A percentile compares a stretch with the other conserved stretches of the same genome.
These are phyloP conservation scores for Fennellomyces sp. DNA, from an alignment of 371 early-diverging fungal species.

Conservation along the genomic window DNA sequence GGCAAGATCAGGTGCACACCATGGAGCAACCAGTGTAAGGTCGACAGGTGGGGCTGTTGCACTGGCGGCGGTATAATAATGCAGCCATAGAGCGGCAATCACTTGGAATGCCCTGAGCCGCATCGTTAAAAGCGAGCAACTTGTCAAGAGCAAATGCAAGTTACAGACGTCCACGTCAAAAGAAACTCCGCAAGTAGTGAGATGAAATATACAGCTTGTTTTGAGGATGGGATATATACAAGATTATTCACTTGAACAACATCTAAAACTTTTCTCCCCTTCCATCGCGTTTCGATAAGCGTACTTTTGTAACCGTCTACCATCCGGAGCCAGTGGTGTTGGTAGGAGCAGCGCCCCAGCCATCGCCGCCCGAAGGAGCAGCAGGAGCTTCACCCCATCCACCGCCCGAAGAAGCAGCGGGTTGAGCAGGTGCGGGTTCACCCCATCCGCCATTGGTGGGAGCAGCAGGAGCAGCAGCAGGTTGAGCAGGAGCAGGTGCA, in stretches of 20 bases:
- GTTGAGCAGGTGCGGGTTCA: constrained; percentile 17
- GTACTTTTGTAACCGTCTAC: constrained; percentile 15
- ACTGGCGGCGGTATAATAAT: not conserved
- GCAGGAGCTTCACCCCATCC: constrained; percentile 33
- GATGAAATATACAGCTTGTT: too few species aligned
- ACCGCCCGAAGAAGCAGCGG: constrained; percentile 20
- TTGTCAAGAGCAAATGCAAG: not conserved
- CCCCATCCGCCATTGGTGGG: constrained; percentile 29
- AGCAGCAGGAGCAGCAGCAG: constrained; percentile 22
- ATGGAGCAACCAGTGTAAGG: constrained; percentile 56
- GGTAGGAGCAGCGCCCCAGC: constrained; percentile 40
- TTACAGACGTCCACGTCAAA: too few species aligned
- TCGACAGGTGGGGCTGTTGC: constrained; percentile 56
- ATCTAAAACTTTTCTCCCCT: too few species aligned
- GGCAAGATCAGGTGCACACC: constrained; percentile 58
- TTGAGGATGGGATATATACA: too few species aligned
- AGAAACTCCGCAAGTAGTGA: too few species aligned
- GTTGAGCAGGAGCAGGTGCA: constrained; percentile 13
- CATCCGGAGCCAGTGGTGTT: constrained; percentile 25
- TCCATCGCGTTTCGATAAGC: too few species aligned
- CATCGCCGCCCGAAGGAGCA: constrained; percentile 24
- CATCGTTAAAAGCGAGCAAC: not conserved
- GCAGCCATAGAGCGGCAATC: not conserved
- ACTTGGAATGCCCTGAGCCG: not conserved
- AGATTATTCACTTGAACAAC: too few species aligned